These are phyloP conservation scores for Microstegium vimineum DNA, from an alignment of 176 grass and related monocot species.

Conservation along the genomic window DNA sequence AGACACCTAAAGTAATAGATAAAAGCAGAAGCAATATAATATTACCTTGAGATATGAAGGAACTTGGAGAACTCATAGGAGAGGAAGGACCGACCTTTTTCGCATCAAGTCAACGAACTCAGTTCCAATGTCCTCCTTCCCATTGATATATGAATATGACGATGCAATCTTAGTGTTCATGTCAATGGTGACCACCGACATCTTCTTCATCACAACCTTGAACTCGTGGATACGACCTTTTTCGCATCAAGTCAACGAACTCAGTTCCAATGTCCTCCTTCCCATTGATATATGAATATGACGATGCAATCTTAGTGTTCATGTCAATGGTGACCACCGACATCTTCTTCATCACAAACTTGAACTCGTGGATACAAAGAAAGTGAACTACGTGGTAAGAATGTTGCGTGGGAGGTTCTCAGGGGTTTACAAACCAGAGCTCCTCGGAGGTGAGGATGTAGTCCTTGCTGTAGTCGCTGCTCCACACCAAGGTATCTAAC, in stretches of 20 bases:
- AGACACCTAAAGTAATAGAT: background rate
- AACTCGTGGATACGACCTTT: too few relatives aligned
- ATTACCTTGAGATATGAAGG: background rate
- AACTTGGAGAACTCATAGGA: background rate
- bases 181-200: conserved; percentile 1
- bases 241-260: background rate
- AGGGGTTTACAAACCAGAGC: background rate
- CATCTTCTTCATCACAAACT: background rate
- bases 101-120: background rate
- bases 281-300: background rate
- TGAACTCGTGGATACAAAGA: background rate
- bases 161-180: background rate
- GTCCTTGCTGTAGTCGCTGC: background rate
- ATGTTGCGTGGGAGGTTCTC: background rate
- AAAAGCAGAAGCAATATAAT: background rate
- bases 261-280: background rate
- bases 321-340: conserved; percentile 12
- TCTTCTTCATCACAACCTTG: background rate
- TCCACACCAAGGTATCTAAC: background rate
- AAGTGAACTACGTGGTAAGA: background rate
- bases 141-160: background rate
- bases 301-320: background rate
- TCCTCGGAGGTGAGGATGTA: background rate
- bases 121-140: background rate
- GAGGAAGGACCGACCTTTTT: background rate